Base-by-base conservation (phyloP, 2,329 filamentous ascomycete species). In the Colletotrichum orbiculare region DNA sequence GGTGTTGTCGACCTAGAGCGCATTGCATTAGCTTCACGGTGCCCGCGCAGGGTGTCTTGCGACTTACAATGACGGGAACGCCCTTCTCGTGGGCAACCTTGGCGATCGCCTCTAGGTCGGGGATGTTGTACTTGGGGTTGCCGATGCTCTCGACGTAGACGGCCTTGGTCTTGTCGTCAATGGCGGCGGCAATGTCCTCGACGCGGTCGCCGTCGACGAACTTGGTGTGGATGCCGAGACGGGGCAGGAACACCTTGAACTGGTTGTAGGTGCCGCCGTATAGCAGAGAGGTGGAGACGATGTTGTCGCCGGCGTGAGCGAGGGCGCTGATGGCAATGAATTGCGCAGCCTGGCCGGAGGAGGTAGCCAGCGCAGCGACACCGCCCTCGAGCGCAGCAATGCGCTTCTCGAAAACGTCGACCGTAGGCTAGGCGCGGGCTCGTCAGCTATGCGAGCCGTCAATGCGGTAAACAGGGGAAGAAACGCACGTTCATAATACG, bases 181-280 rank as follows among this genome's bases (percentile, higher is more conserved):
- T 97, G 59, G 89, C 88, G 50, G 89, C 88, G 42, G 87, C 90
- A 73, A 97, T 91, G 72, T 94, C 93, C 71, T 90, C 90, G 12
- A 92, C 82, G 64, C 88, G 89, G 78, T 97, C 94, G 48, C 93
- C 92, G 60, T 89, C 84, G 73, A 97, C 86, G 72, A 97, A 97
- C 81, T 94, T 97, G 74, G 93, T 96, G 46, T 83, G 83, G 74
- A 98, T 94, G 67, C 95, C 95, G 49, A 97, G 81, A n/a, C 94
- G 88, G 7, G 93, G 91, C 60, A 97, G 84, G 70, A 93, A 86
- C 49, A 97, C 94, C 82, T 97, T 97, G 81, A 97, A 89, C 82
- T 97, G 95, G 81, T 98, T 97, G 84, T 97, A 97, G 13, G 95
- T 97, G 76, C 94, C 94, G 69, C 94, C 94, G 79, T 97, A 97